phyloP scores from a whole-genome alignment of 2,329 filamentous ascomycete genomes.

The Elsinoe arachidis region DNA sequence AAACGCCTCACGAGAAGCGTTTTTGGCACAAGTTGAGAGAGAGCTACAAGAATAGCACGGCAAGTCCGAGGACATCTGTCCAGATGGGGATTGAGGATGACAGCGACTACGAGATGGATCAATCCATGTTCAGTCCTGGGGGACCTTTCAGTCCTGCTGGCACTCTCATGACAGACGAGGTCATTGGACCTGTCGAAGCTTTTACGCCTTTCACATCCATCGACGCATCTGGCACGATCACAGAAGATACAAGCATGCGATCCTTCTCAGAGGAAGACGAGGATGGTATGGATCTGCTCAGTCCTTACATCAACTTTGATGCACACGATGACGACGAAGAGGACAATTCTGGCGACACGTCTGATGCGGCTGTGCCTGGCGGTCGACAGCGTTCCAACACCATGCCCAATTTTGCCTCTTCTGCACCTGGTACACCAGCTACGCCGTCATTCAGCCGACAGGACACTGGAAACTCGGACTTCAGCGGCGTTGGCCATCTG shows the following conservation, averaged over 20 bases:
- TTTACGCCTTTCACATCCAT: slow-evolving; percentile 17
- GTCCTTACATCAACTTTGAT: slow-evolving; percentile 47
- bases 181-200: slow-evolving; percentile 16
- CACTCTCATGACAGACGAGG: slow-evolving; percentile 14
- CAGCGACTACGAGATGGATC: slow-evolving; percentile 13
- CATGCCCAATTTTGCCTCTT: slow-evolving; percentile 38
- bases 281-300: slow-evolving; percentile 62
- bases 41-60: slow-evolving; percentile 22
- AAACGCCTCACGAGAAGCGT: slow-evolving; percentile 15
- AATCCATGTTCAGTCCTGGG: slow-evolving; percentile 6
- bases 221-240: slow-evolving; percentile 14
- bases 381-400: slow-evolving; percentile 41
- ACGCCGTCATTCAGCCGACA: slow-evolving; percentile 1
- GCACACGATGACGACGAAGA: slow-evolving; percentile 54
- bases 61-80: slow-evolving; percentile 24
- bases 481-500: slow-evolving; percentile 48
- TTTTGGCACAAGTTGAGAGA: slow-evolving; percentile 16
- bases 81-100: slow-evolving; percentile 16
- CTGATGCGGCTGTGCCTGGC: slow-evolving; percentile 27
- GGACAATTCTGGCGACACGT: slow-evolving; percentile 34
- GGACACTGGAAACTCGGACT: neutral
- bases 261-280: slow-evolving; percentile 40
- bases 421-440: slow-evolving; percentile 6
- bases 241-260: slow-evolving; percentile 10
- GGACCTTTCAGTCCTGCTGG: slow-evolving; percentile 14